These are phyloP conservation scores for Primulina huaijiensis DNA, from an alignment of 257 asterid species.

Conservation along the genomic window DNA sequence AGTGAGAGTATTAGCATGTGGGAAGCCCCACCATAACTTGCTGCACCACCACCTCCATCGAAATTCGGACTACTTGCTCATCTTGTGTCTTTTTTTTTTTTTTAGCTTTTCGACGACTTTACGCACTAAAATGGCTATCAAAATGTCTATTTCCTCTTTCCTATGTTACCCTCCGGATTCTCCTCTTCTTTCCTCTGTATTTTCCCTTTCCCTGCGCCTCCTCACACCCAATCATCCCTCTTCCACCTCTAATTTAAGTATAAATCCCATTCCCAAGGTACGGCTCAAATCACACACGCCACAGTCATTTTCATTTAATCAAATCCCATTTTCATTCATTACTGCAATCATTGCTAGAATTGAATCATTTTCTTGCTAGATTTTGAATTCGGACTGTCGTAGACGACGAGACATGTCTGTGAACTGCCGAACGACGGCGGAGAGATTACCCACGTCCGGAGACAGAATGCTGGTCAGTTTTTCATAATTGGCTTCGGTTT, in stretches of 20 bases:
- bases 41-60: conserved; percentile 12
- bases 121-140: conserved; percentile 33
- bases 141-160: conserved; percentile 22
- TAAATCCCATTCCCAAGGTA: neutral
- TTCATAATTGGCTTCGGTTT: neutral
- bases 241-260: conserved; percentile 17
- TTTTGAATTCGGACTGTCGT: conserved; percentile 25
- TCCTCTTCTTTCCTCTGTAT: conserved; percentile 27
- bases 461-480: conserved; percentile 77
- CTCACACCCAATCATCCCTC: conserved; percentile 37
- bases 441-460: conserved; percentile 44
- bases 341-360: neutral
- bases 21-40: conserved; percentile 18
- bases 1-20: neutral
- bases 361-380: conserved; percentile 27
- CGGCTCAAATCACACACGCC: too few relatives aligned
- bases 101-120: too few relatives aligned
- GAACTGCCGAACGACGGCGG: conserved; percentile 50
- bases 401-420: conserved; percentile 38
- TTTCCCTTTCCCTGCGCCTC: conserved; percentile 31
- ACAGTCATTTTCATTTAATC: too few relatives aligned
- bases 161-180: conserved; percentile 31
- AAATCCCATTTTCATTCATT: neutral
- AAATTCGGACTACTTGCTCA: neutral
- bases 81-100: too few relatives aligned